Percentiles rank a stretch among this genome's conserved stretches.
These are phyloP conservation scores for Gossypium rotundifolium DNA, from an alignment of 345 rosid species.

Conservation along the genomic window DNA sequence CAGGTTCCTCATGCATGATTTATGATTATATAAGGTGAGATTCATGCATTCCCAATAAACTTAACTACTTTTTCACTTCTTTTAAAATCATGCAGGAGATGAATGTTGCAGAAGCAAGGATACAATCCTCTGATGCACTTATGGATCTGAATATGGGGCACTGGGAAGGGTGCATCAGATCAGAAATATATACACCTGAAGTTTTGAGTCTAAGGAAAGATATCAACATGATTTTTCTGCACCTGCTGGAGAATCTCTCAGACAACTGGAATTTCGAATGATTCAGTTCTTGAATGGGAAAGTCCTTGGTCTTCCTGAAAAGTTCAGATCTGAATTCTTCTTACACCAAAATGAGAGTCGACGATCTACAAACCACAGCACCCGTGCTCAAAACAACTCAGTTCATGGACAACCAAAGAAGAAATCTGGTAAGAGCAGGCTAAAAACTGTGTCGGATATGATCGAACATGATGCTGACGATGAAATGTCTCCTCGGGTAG, in stretches of 20 bases:
- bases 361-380: constrained; percentile 31
- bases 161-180: constrained; percentile 69
- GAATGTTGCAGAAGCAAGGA: constrained; percentile 60
- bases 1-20: neutral
- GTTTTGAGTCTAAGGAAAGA: constrained; percentile 53
- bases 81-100: constrained; percentile 58
- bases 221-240: constrained; percentile 78
- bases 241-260: constrained; percentile 84
- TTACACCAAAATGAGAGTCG: constrained; percentile 38
- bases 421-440: constrained; percentile 88
- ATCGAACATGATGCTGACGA: constrained; percentile 63
- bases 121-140: constrained; percentile 65
- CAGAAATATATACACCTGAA: constrained; percentile 62
- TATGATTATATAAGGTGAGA: neutral
- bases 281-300: constrained; percentile 71
- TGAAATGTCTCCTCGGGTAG: constrained; percentile 55
- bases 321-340: constrained; percentile 53
- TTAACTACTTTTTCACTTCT: neutral
- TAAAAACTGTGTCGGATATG: constrained; percentile 58
- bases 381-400: constrained; percentile 20
- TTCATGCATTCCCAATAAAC: neutral
- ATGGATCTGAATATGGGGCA: constrained; percentile 73
- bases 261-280: constrained; percentile 87
- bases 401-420: constrained; percentile 52
- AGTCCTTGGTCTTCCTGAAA: constrained; percentile 54